phyloP scores from a whole-genome alignment of 192 early-diverging fungal species.

The Linnemannia exigua region DNA sequence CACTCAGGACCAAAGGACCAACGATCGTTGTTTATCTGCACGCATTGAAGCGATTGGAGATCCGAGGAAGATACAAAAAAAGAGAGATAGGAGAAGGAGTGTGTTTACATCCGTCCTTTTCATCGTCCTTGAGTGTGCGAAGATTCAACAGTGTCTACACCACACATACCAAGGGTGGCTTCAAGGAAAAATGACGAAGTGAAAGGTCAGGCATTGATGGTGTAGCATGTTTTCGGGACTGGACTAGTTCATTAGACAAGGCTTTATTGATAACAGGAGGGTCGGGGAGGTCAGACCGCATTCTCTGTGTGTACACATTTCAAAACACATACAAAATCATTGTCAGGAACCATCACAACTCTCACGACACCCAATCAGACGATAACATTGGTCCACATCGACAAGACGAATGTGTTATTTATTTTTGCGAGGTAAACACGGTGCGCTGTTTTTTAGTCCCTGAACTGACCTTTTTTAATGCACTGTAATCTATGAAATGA shows the following conservation, averaged over 20 bases:
- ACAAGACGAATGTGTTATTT: background rate
- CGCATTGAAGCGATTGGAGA: background rate
- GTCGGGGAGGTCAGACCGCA: background rate
- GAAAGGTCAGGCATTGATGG: background rate
- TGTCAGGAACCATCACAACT: background rate
- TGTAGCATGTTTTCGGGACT: background rate
- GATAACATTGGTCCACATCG: constrained; percentile 5
- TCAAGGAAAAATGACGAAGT: background rate
- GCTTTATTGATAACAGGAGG: background rate
- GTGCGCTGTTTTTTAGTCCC: background rate
- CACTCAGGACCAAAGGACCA: background rate
- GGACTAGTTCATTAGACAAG: background rate
- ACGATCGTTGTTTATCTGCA: background rate
- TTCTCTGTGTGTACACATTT: background rate
- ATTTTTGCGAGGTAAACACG: background rate
- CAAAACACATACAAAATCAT: background rate
- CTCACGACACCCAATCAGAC: background rate
- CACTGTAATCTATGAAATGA: background rate
- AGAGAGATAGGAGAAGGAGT: background rate
- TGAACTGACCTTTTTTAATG: background rate
- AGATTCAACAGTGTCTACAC: background rate
- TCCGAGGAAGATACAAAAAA: background rate
- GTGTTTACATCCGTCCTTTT: background rate
- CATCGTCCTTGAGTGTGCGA: background rate
- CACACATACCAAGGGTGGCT: background rate